phyloP scores from a whole-genome alignment of 805 yeast species.

The Yarrowia sp. region DNA sequence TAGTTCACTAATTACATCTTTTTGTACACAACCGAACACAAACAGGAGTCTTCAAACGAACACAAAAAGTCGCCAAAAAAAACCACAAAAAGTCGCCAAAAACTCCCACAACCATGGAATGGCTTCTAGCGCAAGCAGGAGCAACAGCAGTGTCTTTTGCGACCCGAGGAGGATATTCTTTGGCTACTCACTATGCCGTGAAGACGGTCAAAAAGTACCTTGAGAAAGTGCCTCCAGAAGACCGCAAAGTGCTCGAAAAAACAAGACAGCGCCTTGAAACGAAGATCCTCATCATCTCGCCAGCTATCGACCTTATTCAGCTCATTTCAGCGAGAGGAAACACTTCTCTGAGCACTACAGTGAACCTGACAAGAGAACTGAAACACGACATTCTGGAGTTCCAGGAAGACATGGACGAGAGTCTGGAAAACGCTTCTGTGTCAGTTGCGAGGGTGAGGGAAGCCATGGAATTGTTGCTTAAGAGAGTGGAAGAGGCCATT shows the following conservation, averaged over 20 bases:
- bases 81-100: too few relatives aligned
- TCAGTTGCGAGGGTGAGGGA: slow-evolving; percentile 49
- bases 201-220: slow-evolving; percentile 58
- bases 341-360: slow-evolving; percentile 48
- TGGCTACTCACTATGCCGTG: slow-evolving; percentile 72
- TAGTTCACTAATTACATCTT: too few relatives aligned
- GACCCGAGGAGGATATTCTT: slow-evolving; percentile 67
- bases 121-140: slow-evolving; percentile 53
- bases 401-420: slow-evolving; percentile 41
- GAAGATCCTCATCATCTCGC: slow-evolving; percentile 58
- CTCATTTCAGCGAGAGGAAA: slow-evolving; percentile 44
- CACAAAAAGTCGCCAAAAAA: too few relatives aligned
- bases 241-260: slow-evolving; percentile 46
- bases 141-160: slow-evolving; percentile 80
- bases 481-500: slow-evolving; percentile 61
- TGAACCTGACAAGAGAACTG: slow-evolving; percentile 54
- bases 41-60: too few relatives aligned
- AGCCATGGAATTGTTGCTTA: slow-evolving; percentile 49
- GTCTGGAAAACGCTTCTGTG: slow-evolving; percentile 30
- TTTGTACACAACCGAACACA: too few relatives aligned
- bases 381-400: slow-evolving; percentile 58
- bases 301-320: slow-evolving; percentile 66
- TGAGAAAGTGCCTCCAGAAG: slow-evolving; percentile 50
- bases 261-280: slow-evolving; percentile 50
- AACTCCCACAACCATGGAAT: too few relatives aligned